phyloP scores from a whole-genome alignment of 139 green algal genomes.

The Chlorella sorokiniana region DNA sequence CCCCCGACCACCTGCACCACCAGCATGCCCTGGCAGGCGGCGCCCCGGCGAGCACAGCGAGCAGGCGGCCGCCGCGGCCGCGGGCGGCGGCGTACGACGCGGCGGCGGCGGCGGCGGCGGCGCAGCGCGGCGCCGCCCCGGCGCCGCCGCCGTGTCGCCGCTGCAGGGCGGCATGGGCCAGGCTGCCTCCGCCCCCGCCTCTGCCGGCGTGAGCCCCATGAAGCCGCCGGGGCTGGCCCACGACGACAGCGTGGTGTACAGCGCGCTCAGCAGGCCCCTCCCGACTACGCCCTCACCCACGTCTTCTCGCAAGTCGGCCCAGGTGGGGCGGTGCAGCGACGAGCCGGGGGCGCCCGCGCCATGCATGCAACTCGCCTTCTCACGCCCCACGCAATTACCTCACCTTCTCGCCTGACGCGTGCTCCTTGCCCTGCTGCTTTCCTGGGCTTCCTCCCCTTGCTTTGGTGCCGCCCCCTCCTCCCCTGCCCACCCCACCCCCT shows the following conservation, averaged over 20 bases:
- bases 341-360: not conserved
- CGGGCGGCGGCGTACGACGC: not conserved
- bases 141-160: not conserved
- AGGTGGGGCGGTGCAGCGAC: not conserved
- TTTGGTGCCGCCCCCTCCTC: not conserved
- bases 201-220: conserved; percentile 24
- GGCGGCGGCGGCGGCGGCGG: not conserved
- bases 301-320: conserved; percentile 54
- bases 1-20: conserved; percentile 23
- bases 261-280: conserved; percentile 50
- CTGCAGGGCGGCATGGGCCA: conserved; percentile 2
- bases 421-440: no score
- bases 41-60: no score
- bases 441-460: no score
- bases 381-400: no score
- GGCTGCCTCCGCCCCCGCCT: not conserved
- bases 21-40: no score
- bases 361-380: no score
- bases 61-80: not conserved
- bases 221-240: not conserved
- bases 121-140: not conserved
- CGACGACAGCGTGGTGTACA: conserved; percentile 53
- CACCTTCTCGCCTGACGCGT: no score
- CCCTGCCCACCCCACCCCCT: not conserved
- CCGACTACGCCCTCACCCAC: conserved; percentile 58